phyloP scores from a whole-genome alignment of 805 yeast genomes.

The Ogataea philodendri region DNA sequence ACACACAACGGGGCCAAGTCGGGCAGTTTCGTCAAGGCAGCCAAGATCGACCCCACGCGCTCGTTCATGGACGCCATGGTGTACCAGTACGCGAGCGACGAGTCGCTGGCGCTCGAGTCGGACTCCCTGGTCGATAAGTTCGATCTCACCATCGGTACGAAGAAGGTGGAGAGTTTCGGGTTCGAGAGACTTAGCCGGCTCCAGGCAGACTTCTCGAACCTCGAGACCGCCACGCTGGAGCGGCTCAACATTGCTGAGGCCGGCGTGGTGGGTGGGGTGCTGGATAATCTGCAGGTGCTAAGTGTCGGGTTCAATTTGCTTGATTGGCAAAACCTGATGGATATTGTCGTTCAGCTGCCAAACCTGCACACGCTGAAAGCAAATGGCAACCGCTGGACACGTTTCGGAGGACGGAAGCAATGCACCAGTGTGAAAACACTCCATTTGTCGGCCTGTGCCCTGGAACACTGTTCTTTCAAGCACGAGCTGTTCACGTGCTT shows the following conservation, averaged over 20 bases:
- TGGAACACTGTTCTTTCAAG: constrained; percentile 4
- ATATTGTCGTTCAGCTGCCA: constrained; percentile 38
- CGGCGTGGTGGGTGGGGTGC: constrained; percentile 7
- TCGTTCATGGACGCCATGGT: constrained; percentile 50
- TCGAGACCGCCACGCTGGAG: constrained; percentile 52
- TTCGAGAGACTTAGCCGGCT: constrained; percentile 52
- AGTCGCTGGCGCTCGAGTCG: constrained; percentile 11
- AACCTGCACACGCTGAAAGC: constrained; percentile 43
- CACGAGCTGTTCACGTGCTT: constrained; percentile 8
- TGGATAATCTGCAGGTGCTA: constrained; percentile 36
- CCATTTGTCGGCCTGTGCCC: constrained; percentile 20
- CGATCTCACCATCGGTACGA: constrained; percentile 49
- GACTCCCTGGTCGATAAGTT: constrained; percentile 19
- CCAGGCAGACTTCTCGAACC: constrained; percentile 44
- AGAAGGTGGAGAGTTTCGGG: constrained; percentile 62
- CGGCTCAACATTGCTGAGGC: constrained; percentile 35
- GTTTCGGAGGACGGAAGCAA: background rate
- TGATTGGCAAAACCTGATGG: constrained; percentile 38
- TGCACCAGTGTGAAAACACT: constrained; percentile 16
- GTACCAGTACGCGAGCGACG: constrained; percentile 42
- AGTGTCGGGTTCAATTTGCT: constrained; percentile 65
- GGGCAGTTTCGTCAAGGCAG: constrained; percentile 63
- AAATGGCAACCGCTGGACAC: constrained; percentile 50
- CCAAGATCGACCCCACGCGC: constrained; percentile 20
- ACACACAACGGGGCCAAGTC: constrained; percentile 36